Percentiles rank a stretch among this genome's conserved stretches.
These are phyloP conservation scores for Ophiocytium majus DNA, from an alignment of 352 stramenopile species.

Conservation along the genomic window DNA sequence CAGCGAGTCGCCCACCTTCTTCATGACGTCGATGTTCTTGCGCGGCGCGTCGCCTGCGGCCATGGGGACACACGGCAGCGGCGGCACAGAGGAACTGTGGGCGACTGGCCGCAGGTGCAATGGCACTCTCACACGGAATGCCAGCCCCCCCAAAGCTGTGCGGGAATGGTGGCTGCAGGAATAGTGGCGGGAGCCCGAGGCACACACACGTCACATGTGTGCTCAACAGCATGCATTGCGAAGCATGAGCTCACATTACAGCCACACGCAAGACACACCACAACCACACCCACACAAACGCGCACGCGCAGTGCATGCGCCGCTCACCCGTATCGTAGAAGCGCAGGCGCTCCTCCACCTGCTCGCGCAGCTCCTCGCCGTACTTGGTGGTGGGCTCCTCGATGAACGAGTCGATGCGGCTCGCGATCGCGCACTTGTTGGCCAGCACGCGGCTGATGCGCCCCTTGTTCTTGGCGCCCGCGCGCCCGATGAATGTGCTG, in stretches of 20 bases:
- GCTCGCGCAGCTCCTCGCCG: constrained; percentile 94
- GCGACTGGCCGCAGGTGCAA: too few species aligned
- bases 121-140: too few species aligned
- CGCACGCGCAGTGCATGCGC: background rate
- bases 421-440: constrained; percentile 95
- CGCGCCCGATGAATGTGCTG: constrained; percentile 97
- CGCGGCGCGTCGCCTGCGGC: constrained; percentile 68
- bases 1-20: constrained; percentile 73
- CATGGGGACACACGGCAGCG: too few species aligned
- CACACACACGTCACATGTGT: too few species aligned
- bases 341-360: constrained; percentile 96
- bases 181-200: too few species aligned
- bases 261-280: too few species aligned
- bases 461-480: constrained; percentile 98
- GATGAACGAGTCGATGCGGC: constrained; percentile 96
- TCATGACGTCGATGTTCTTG: constrained; percentile 99
- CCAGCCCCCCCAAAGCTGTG: too few species aligned
- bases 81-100: too few species aligned
- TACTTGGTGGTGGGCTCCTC: constrained; percentile 92
- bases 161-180: too few species aligned
- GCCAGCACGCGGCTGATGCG: constrained; percentile 98
- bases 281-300: background rate
- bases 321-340: constrained; percentile 96
- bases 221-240: too few species aligned
- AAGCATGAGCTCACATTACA: too few species aligned